These are phyloP conservation scores for Verticillium nonalfalfae DNA, from an alignment of 2,329 filamentous ascomycete species.

Conservation along the genomic window DNA sequence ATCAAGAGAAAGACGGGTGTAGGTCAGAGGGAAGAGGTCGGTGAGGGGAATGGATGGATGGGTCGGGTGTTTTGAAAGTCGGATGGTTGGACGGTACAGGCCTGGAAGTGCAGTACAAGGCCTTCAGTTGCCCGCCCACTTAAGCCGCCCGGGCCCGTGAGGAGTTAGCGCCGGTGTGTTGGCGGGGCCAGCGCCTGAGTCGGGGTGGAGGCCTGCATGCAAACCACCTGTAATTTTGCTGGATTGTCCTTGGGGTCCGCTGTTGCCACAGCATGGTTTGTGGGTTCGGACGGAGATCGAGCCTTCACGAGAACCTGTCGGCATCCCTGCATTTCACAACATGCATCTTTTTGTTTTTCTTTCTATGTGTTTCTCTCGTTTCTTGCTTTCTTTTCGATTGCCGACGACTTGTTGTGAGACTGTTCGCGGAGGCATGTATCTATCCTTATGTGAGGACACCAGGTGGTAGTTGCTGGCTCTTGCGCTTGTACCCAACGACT, in stretches of 20 bases:
- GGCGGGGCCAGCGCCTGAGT: neutral
- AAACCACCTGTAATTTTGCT: constrained; percentile 7
- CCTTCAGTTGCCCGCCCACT: neutral
- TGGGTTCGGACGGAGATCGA: neutral
- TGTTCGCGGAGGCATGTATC: neutral
- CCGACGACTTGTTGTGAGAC: neutral
- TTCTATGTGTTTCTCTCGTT: too few species aligned
- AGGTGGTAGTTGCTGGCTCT: neutral
- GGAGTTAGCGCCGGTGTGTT: neutral
- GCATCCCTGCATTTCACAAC: neutral
- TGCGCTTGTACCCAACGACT: neutral
- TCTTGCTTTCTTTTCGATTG: neutral
- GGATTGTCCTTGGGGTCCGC: neutral
- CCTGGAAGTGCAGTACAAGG: neutral
- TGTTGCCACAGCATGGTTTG: neutral
- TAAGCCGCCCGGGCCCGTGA: neutral
- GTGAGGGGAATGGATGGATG: constrained; percentile 10
- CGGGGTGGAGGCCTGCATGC: constrained; percentile 1
- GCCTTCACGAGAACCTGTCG: neutral
- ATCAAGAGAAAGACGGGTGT: neutral
- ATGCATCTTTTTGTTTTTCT: too few species aligned
- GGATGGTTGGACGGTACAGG: neutral
- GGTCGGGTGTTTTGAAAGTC: neutral
- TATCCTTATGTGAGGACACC: neutral
- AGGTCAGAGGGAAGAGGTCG: neutral